phyloP scores from a whole-genome alignment of 768 basidiomycete species.

The Saitozyma podzolica region DNA sequence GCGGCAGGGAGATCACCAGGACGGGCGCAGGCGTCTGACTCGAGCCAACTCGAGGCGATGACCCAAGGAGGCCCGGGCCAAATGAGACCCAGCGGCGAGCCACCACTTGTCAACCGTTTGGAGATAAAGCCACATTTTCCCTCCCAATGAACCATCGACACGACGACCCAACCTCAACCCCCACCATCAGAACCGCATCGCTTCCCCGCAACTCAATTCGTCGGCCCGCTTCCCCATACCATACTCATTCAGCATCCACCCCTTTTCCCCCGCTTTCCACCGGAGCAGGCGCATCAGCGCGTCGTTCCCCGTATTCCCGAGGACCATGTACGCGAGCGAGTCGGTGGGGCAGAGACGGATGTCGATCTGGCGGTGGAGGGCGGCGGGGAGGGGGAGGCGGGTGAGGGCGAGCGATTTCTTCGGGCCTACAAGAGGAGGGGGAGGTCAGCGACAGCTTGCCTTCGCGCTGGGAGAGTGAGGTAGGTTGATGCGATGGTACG shows the following conservation, averaged over 20 bases:
- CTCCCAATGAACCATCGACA: not conserved
- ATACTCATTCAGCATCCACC: constrained; percentile 49
- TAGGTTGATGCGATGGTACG: too few relatives aligned
- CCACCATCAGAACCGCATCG: not conserved
- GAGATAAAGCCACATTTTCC: not conserved
- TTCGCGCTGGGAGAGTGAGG: too few relatives aligned
- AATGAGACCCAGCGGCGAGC: too few relatives aligned
- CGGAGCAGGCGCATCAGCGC: constrained; percentile 45
- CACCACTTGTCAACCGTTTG: not conserved
- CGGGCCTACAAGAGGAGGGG: constrained; percentile 21
- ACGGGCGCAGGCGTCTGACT: too few relatives aligned
- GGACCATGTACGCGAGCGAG: constrained; percentile 42
- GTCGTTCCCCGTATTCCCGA: constrained; percentile 50
- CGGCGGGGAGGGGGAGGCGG: constrained; percentile 21
- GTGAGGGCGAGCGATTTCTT: constrained; percentile 43
- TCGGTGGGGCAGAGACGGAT: constrained; percentile 43
- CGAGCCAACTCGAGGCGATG: too few relatives aligned
- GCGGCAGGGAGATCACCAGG: too few relatives aligned
- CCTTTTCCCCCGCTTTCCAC: constrained; percentile 28
- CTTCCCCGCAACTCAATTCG: constrained; percentile 9
- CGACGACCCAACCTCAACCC: constrained; percentile 1
- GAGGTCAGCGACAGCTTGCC: not conserved
- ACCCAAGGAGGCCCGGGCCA: too few relatives aligned
- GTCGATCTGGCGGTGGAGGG: constrained; percentile 45
- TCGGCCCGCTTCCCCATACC: constrained; percentile 35